Evolutionary conservation across 108 stramenopile genomes (phyloP), one percentile per base, ranked within the genome.

Genomic region (Skeletonema marinoi): DNA sequence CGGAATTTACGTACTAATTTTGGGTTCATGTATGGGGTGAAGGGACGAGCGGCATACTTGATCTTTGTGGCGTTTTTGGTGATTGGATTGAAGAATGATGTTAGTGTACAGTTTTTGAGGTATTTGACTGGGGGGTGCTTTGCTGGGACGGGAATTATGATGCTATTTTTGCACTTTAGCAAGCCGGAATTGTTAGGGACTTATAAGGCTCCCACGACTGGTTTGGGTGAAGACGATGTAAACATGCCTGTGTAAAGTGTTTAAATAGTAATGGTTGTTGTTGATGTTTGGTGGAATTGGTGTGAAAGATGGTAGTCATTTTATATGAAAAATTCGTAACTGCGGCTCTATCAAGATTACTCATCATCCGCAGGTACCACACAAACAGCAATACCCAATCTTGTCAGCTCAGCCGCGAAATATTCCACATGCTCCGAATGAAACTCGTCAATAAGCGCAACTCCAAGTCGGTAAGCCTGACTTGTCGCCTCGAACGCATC

Each of bases 11-110:
- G 93, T 50, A 92, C 83, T 70, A 96, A 96, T 66, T 96, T 96
- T 85, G 95, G 95, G 9, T 96, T 96, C 81, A 73, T 96, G 83
- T 96, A 93, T 70, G 93, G 93, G 10, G 68, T 96, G 16, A 83
- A 86, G 56, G 93, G 93, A 61, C 91, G 93, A 73, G 91, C 90
- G 38, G 62, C 88, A 4, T 96, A 89, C 68, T 59, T 96, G 72
- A 88, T 96, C 35, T 96, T 96, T 80, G 86, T 92, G 41, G 93
- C 95, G n/a, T 96, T 92, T 71, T 77, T 96, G n/a, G 88, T 84
- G 13, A 69, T 92, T 60, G 95, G 95, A 59, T 68, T 96, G 39
- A 59, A 78, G 54, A 67, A 72, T 17, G 89, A 89, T 41, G 86
- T 87, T 4, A 44, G 50, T 0, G 74, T 91, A 48, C 51, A 66